Conservation (phyloP, 2,329 filamentous ascomycete species). For the Talaromyces sp. region DNA sequence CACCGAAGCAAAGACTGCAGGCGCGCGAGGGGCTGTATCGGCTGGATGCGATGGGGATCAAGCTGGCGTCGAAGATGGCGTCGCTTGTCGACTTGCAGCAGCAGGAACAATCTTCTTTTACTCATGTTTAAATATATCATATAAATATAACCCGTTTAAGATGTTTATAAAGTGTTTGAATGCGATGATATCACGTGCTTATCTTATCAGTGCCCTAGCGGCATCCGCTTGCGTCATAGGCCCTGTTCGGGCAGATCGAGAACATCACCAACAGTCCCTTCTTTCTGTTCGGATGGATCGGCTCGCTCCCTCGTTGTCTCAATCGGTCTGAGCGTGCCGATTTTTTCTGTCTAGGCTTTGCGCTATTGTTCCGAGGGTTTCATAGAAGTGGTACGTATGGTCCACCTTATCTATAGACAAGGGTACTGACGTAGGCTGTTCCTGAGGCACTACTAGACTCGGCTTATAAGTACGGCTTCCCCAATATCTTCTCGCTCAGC, state of each 20-base stretch:
- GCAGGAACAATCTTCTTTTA: neutral
- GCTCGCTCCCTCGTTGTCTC: neutral
- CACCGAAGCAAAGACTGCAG: slow-evolving; percentile 28
- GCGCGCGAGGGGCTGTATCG: slow-evolving; percentile 27
- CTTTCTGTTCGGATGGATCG: neutral
- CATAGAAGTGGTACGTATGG: no score
- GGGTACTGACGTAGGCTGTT: neutral
- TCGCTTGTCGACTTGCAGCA: slow-evolving; percentile 4
- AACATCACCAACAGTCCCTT: no score
- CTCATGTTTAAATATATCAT: neutral
- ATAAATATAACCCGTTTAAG: neutral
- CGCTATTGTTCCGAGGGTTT: neutral
- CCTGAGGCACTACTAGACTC: neutral
- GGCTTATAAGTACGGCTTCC: neutral
- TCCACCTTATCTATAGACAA: neutral
- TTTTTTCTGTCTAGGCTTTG: neutral
- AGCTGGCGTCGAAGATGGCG: slow-evolving; percentile 32
- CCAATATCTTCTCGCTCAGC: no score
- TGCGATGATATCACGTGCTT: slow-evolving; percentile 2
- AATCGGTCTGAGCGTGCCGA: neutral
- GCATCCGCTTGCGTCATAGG: slow-evolving; percentile 3
- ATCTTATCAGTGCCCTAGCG: neutral
- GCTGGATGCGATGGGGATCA: slow-evolving; percentile 34
- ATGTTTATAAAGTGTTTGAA: neutral
- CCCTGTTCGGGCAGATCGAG: neutral